Base-by-base conservation (phyloP, 371 early-diverging fungal genomes). In the Nosema bombycis region DNA sequence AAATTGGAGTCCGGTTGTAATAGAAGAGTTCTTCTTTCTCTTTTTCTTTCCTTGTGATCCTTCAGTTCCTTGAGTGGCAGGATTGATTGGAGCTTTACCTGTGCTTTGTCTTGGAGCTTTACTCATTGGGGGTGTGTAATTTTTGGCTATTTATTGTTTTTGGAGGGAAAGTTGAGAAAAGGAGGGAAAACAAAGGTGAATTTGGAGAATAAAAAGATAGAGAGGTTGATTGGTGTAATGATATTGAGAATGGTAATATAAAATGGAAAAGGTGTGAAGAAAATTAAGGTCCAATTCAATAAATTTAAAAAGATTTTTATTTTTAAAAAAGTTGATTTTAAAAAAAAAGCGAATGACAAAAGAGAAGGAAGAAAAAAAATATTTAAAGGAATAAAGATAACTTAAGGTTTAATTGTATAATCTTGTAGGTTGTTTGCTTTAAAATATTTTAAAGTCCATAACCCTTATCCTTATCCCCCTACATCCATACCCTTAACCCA, bases 21-120 rank as follows among this genome's bases (percentile, higher is more conserved):
- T 58, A 18, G 55, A 56, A 10, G 73, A 72, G 15, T 38, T 60
- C 71, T 82, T 82, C 33, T 74, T 82, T 72, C 75, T 79, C 28
- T 66, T 36, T 32, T 77, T 77, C 57, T 71, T 78, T n/a, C n/a
- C 37, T 4, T 3, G 32, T 33, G 56, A 71, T n/a, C n/a, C 37
- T 4, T 3, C 36, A 37, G 56, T 76, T 28, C 33, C 60, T 14
- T 18, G 21, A 28, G 28, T n/a, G 24, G 33, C 57, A 30, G 77
- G 29, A 34, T 76, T 73, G 15, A 72, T 36, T 70, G 83, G 83
- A 18, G 83, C 83, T 66, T 82, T 82, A 28, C 83, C 83, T 66
- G 83, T 38, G 54, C 21, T 33, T n/a, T 67, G 70, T 46, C 32
- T 69, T 70, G 77, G 58, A 23, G 70, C 60, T 54, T 76, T 76